Evolutionary conservation across 2,329 filamentous ascomycete genomes (phyloP).

Genomic region (Monosporascus sp.): DNA sequence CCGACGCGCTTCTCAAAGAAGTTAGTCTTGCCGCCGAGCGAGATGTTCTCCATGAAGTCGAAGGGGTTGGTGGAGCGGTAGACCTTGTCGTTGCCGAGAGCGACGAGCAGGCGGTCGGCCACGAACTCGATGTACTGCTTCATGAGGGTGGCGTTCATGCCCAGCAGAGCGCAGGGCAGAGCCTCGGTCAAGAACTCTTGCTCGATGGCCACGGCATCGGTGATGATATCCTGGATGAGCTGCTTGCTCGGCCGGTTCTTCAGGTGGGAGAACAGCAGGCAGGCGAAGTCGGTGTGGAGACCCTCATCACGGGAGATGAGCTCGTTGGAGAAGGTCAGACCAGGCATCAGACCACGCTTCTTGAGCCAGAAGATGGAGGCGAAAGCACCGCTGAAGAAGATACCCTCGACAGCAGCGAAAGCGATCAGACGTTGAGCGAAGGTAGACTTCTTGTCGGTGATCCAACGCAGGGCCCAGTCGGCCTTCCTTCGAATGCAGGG

Average conservation of each 20-base stretch:
- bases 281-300: slow-evolving; percentile 98
- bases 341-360: slow-evolving; percentile 99
- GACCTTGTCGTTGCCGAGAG: slow-evolving; percentile 89
- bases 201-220: slow-evolving; percentile 89
- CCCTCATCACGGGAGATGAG: slow-evolving; percentile 99
- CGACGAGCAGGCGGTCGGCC: slow-evolving; percentile 86
- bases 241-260: slow-evolving; percentile 84
- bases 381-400: slow-evolving; percentile 99
- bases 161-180: slow-evolving; percentile 84
- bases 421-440: slow-evolving; percentile 94
- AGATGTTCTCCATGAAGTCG: slow-evolving; percentile 99
- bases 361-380: slow-evolving; percentile 99
- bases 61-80: slow-evolving; percentile 95
- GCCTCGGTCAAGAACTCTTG: slow-evolving; percentile 97
- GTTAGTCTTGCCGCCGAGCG: slow-evolving; percentile 97
- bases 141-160: slow-evolving; percentile 97
- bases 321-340: slow-evolving; percentile 98
- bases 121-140: slow-evolving; percentile 99
- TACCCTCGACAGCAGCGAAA: slow-evolving; percentile 96
- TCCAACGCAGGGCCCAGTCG: slow-evolving; percentile 95
- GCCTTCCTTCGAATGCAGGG: slow-evolving; percentile 98
- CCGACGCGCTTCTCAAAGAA: slow-evolving; percentile 99
- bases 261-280: slow-evolving; percentile 93
- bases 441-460: slow-evolving; percentile 85
- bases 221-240: slow-evolving; percentile 80